A percentile compares a stretch with the other conserved stretches of the same genome.
phyloP scores from a whole-genome alignment of 345 rosid genomes.

The Boechera divaricarpa region DNA sequence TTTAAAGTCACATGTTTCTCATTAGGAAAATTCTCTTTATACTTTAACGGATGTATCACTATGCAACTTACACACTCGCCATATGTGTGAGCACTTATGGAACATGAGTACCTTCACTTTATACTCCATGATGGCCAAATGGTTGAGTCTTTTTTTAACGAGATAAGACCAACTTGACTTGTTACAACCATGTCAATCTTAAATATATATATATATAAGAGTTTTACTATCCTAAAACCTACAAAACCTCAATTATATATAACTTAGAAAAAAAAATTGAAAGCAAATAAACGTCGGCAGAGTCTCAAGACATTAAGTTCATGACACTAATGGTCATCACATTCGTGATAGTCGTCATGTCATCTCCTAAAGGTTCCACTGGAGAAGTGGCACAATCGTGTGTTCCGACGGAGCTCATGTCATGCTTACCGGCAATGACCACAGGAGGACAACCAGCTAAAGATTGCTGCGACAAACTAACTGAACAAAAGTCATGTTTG shows the following conservation, averaged over 20 bases:
- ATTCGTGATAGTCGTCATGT: neutral
- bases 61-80: neutral
- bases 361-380: neutral
- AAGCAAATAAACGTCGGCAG: neutral
- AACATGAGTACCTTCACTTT: neutral
- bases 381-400: slow-evolving; percentile 19
- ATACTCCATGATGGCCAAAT: neutral
- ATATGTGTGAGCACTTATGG: neutral
- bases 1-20: neutral
- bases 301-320: slow-evolving; percentile 18
- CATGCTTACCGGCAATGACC: slow-evolving; percentile 35
- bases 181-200: neutral
- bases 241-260: neutral
- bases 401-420: slow-evolving; percentile 25
- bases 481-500: slow-evolving; percentile 41
- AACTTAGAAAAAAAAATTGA: neutral
- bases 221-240: neutral
- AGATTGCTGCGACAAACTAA: slow-evolving; percentile 38
- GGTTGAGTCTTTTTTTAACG: neutral
- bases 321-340: neutral
- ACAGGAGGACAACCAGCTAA: neutral
- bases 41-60: neutral
- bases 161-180: neutral
- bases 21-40: neutral
- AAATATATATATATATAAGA: neutral